These are phyloP conservation scores for Diaporthe sp. DNA, from an alignment of 2,329 filamentous ascomycete genomes.

Conservation along the genomic window DNA sequence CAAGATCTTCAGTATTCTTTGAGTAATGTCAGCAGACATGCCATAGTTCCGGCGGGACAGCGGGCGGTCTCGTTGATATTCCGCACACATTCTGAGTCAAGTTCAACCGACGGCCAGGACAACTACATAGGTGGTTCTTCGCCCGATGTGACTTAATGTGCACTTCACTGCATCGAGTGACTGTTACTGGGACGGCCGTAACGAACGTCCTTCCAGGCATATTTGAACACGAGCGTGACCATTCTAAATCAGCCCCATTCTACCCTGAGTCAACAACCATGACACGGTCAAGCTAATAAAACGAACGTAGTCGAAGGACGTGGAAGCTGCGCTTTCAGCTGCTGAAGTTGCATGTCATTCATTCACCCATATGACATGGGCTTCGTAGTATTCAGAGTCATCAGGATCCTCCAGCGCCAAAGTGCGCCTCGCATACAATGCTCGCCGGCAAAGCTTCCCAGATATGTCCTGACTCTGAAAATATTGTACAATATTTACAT, in stretches of 20 bases:
- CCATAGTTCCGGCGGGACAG: no score
- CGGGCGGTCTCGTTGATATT: no score
- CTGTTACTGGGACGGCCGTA: no score
- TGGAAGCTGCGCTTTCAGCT: no score
- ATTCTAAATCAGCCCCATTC: no score
- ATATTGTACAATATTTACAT: neutral
- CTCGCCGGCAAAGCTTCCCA: neutral
- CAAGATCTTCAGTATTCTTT: no score
- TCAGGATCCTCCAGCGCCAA: neutral
- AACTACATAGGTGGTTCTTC: neutral
- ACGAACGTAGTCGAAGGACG: neutral
- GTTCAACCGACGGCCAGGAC: neutral
- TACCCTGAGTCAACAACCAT: no score
- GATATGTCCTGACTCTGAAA: neutral
- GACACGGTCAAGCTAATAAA: no score
- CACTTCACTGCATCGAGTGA: neutral
- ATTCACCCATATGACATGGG: neutral
- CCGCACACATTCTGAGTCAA: neutral
- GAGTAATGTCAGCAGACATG: no score
- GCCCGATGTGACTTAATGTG: no score
- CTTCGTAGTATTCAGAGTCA: neutral
- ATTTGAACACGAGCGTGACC: no score
- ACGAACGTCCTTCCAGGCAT: neutral
- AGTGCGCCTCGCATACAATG: neutral
- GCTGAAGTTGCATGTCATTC: no score